Percentiles rank a stretch among this genome's conserved stretches.
These are phyloP conservation scores for Mikania micrantha DNA, from an alignment of 129 eudicot species.

Conservation along the genomic window DNA sequence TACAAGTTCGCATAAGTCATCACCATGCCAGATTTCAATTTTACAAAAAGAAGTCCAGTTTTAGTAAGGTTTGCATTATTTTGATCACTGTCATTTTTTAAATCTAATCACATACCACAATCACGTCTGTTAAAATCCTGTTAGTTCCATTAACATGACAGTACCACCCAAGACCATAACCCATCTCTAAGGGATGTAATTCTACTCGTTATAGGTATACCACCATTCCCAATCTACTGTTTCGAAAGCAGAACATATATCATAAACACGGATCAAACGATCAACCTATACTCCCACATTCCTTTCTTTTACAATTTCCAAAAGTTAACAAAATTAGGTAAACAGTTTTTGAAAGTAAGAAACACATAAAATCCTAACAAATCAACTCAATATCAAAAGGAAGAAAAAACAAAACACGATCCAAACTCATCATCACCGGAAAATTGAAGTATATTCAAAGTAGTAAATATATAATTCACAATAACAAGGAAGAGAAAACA, in stretches of 20 bases:
- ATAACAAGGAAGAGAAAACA: too few species aligned
- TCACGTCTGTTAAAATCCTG: background rate
- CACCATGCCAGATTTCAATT: background rate
- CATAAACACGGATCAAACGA: background rate
- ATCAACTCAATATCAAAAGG: background rate
- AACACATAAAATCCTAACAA: background rate
- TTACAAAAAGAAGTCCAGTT: background rate
- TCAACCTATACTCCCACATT: slow-evolving; percentile 6
- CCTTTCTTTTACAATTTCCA: background rate
- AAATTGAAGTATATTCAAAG: background rate
- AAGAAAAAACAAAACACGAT: background rate
- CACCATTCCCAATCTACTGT: background rate
- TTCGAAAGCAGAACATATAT: slow-evolving; percentile 15
- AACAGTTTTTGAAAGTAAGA: background rate
- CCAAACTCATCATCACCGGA: too few species aligned
- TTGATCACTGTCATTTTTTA: background rate
- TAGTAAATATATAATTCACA: too few species aligned
- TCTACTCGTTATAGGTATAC: background rate
- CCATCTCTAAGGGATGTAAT: background rate
- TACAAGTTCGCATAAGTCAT: background rate
- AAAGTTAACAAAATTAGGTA: background rate
- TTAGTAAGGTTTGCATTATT: background rate
- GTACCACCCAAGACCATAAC: background rate
- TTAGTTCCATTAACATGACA: background rate
- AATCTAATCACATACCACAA: background rate